Evolutionary conservation across 371 early-diverging fungal genomes (phyloP).

Genomic region (Haplosporangium sp.): DNA sequence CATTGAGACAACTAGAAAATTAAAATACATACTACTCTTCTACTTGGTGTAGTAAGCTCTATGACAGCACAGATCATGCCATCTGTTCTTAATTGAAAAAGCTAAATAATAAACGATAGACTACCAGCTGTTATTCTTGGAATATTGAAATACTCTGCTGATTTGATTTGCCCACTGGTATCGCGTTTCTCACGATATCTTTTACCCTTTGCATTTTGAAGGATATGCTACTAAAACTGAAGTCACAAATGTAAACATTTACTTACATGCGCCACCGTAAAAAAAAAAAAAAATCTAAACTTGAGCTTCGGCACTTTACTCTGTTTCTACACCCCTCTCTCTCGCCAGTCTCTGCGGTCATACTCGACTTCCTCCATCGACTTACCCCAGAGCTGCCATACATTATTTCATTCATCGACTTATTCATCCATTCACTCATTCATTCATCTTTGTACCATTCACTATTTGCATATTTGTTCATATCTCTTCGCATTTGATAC

Average conservation of each 20-base stretch:
- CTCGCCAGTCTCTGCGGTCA: constrained; percentile 33
- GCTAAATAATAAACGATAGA: too few relatives aligned
- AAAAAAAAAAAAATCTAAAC: constrained; percentile 5
- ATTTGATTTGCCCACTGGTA: not conserved
- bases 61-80: too few relatives aligned
- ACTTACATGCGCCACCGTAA: constrained; percentile 14
- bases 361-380: constrained; percentile 28
- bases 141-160: too few relatives aligned
- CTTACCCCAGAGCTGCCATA: constrained; percentile 9
- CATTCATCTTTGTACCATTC: not conserved
- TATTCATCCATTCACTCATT: not conserved
- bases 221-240: not conserved
- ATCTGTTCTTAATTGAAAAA: too few relatives aligned
- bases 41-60: too few relatives aligned
- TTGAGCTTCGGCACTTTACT: not conserved
- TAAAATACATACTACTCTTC: too few relatives aligned
- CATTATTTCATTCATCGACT: constrained; percentile 1
- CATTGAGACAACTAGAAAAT: too few relatives aligned
- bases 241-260: constrained; percentile 12
- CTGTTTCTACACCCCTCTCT: constrained; percentile 3
- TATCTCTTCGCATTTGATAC: not conserved
- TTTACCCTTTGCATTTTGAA: not conserved
- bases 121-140: too few relatives aligned
- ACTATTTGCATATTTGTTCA: not conserved
- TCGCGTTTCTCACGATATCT: not conserved